Evolutionary conservation across 345 rosid genomes (phyloP).

Genomic region (Euphorbia pulcherrima): DNA sequence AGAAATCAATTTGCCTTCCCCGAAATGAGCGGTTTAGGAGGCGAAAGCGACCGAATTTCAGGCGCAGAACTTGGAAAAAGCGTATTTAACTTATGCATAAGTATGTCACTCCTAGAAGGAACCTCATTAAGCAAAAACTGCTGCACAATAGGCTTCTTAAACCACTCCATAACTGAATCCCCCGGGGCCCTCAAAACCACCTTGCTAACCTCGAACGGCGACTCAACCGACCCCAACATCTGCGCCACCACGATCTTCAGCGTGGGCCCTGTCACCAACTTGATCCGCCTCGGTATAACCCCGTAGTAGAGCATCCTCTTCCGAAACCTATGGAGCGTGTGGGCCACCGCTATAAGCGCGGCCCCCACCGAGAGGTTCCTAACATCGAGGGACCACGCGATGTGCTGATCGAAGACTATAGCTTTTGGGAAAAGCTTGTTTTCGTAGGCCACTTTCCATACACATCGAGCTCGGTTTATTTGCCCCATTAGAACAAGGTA

Average conservation of each 20-base stretch:
- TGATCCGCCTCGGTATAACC: conserved; percentile 84
- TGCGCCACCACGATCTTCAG: conserved; percentile 86
- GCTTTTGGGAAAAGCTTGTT: conserved; percentile 97
- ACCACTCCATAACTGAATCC: conserved; percentile 91
- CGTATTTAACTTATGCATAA: conserved; percentile 87
- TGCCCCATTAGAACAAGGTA: conserved; percentile 97
- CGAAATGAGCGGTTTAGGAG: conserved; percentile 40
- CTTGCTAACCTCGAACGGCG: conserved; percentile 92
- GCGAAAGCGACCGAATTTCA: conserved; percentile 74
- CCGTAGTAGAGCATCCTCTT: conserved; percentile 94
- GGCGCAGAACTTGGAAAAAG: conserved; percentile 93
- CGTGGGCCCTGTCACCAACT: conserved; percentile 93
- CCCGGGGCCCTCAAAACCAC: conserved; percentile 92
- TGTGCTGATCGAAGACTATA: conserved; percentile 90
- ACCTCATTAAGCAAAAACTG: conserved; percentile 92
- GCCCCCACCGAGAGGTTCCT: conserved; percentile 95
- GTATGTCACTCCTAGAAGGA: conserved; percentile 79
- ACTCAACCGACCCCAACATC: conserved; percentile 88
- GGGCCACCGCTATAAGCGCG: conserved; percentile 89
- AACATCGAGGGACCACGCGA: conserved; percentile 97
- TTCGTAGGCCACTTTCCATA: conserved; percentile 97
- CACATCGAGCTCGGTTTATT: conserved; percentile 87
- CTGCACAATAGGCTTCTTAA: conserved; percentile 92
- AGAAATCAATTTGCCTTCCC: conserved; percentile 16
- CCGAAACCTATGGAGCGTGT: conserved; percentile 91